phyloP scores from a whole-genome alignment of 176 grass and related monocot species.

The Panicum miliaceum region DNA sequence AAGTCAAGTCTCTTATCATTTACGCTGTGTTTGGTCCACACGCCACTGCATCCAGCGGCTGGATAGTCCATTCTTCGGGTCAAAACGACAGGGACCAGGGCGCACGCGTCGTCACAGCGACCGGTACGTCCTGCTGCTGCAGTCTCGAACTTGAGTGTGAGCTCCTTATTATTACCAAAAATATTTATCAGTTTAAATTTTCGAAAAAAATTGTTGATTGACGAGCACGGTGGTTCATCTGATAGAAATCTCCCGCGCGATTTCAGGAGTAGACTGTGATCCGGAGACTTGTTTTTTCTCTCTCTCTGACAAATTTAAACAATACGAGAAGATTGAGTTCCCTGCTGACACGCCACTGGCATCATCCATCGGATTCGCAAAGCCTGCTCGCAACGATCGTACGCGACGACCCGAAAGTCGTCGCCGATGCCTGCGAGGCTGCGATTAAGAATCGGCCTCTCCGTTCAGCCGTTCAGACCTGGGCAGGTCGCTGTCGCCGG shows the following conservation, averaged over 20 bases:
- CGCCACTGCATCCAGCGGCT: neutral
- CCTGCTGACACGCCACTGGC: neutral
- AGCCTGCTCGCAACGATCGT: neutral
- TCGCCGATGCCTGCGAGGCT: neutral
- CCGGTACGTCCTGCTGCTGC: neutral
- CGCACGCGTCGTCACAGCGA: neutral
- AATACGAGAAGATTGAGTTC: neutral
- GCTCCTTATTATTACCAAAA: neutral
- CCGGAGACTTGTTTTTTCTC: neutral
- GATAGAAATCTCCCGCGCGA: neutral
- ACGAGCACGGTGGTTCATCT: neutral
- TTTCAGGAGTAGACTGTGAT: neutral
- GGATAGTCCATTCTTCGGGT: neutral
- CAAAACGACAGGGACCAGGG: neutral
- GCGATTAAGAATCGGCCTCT: neutral
- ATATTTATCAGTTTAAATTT: too few relatives aligned
- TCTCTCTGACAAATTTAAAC: too few relatives aligned
- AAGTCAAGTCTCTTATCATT: neutral
- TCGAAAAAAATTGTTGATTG: neutral
- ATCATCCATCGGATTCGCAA: neutral
- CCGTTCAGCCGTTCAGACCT: neutral
- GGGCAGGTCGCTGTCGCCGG: neutral
- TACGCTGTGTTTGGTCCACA: neutral
- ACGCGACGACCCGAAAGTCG: neutral
- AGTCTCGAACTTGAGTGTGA: neutral